These are phyloP conservation scores for Schizonepeta tenuifolia DNA, from an alignment of 257 asterid species.

Conservation along the genomic window DNA sequence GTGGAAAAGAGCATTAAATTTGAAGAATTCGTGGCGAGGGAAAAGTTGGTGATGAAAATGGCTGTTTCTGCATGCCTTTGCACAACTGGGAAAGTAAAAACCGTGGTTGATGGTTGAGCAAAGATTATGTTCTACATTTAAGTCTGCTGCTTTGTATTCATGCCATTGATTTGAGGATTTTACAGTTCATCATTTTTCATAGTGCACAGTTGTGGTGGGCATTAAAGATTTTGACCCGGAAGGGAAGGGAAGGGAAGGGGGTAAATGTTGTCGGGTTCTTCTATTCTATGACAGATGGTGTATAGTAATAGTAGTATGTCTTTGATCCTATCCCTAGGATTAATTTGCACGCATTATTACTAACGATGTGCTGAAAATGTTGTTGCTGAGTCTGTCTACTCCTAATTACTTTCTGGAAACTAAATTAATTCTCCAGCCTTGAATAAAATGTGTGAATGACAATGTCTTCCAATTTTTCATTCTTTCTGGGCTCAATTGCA, in stretches of 20 bases:
- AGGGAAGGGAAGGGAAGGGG: no score
- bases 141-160: neutral
- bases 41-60: constrained; percentile 12
- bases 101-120: constrained; percentile 13
- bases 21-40: neutral
- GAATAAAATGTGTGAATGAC: neutral
- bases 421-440: neutral
- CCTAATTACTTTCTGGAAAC: neutral
- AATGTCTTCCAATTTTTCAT: neutral
- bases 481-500: neutral
- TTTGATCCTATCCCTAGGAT: no score
- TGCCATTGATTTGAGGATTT: constrained; percentile 10
- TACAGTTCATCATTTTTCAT: neutral
- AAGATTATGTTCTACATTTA: constrained; percentile 10
- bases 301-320: no score
- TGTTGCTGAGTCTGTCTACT: neutral
- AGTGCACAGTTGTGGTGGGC: neutral
- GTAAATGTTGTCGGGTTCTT: no score
- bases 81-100: constrained; percentile 16
- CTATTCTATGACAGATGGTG: no score
- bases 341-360: no score
- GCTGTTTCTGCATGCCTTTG: constrained; percentile 25
- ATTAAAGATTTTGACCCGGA: neutral
- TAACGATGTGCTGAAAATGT: no score
- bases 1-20: neutral